Evolutionary conservation across 1,284 basidiomycete species (phyloP).

Genomic region (Schizophyllum commune): DNA sequence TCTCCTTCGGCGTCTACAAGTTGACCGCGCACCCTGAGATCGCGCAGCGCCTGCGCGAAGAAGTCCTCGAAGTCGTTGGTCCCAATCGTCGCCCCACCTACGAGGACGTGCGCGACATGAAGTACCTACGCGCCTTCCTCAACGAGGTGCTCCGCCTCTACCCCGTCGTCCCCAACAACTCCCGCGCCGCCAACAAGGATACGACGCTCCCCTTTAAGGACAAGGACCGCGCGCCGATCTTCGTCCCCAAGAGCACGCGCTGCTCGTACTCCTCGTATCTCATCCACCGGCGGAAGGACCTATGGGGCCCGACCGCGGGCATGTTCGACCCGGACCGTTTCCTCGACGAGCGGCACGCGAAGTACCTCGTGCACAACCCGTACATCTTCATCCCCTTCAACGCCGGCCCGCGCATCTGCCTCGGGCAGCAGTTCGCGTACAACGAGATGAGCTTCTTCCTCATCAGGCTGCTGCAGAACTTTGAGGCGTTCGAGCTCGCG

Average conservation of each 20-base stretch:
- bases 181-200: too few relatives aligned
- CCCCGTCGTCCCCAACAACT: not conserved
- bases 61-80: constrained; percentile 22
- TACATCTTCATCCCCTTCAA: constrained; percentile 59
- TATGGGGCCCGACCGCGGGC: constrained; percentile 36
- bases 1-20: constrained; percentile 24
- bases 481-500: not conserved
- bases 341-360: constrained; percentile 42
- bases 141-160: not conserved
- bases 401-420: constrained; percentile 28
- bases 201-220: too few relatives aligned
- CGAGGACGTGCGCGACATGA: constrained; percentile 10
- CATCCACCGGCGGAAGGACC: constrained; percentile 30
- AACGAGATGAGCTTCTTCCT: constrained; percentile 38
- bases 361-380: constrained; percentile 46
- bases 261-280: constrained; percentile 21
- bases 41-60: constrained; percentile 20
- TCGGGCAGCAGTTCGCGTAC: constrained; percentile 32
- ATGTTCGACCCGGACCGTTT: constrained; percentile 56
- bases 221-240: not conserved
- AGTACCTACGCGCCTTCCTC: constrained; percentile 2
- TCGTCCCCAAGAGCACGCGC: not conserved
- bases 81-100: constrained; percentile 8
- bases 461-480: constrained; percentile 33
- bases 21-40: constrained; percentile 23